Conservation (phyloP, 345 rosid genomes). For the Abelmoschus esculentus region DNA sequence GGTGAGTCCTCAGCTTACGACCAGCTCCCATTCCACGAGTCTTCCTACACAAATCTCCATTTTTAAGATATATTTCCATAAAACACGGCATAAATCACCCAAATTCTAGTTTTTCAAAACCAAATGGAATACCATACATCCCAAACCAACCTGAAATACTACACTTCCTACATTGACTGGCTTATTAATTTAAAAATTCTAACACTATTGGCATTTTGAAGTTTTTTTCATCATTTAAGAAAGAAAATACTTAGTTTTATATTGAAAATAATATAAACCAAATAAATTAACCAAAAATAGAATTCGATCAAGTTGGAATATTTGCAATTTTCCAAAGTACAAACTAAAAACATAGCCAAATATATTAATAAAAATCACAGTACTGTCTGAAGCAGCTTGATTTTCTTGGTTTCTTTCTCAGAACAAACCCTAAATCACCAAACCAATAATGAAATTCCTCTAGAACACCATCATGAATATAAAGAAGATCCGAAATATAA, state of each 20-base stretch:
- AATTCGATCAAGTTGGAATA: background rate
- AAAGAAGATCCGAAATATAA: background rate
- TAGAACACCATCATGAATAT: background rate
- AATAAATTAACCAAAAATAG: background rate
- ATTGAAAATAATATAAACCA: background rate
- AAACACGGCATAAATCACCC: background rate
- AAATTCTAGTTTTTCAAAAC: background rate
- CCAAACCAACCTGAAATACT: background rate
- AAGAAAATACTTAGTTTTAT: background rate
- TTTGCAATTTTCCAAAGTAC: background rate
- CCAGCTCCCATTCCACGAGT: constrained; percentile 80
- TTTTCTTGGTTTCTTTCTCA: no score
- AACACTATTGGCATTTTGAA: background rate
- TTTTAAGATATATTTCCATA: background rate
- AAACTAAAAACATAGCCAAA: background rate
- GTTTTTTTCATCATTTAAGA: background rate
- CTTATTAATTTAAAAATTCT: background rate
- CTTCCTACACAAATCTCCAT: constrained; percentile 33
- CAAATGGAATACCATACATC: background rate
- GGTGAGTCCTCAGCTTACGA: constrained; percentile 72
- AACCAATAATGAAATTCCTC: no score
- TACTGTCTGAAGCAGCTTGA: no score
- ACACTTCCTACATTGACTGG: background rate
- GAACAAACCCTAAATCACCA: no score
- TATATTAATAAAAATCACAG: background rate